Conservation (phyloP, 2,329 filamentous ascomycete species). For the Tolypocladium amazonense region DNA sequence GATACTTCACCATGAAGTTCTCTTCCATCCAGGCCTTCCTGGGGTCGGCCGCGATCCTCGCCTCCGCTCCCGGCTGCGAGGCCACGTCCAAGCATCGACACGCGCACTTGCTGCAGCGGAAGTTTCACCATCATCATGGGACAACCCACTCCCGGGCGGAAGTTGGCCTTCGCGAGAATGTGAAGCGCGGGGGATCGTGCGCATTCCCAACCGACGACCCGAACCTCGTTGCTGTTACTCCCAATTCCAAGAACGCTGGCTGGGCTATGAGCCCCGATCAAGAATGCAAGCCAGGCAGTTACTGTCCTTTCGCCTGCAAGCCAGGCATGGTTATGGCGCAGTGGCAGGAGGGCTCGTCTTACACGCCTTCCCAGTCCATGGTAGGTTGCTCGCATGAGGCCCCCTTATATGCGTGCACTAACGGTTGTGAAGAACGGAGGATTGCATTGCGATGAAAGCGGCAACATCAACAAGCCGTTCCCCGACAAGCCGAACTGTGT, state of each 20-base stretch:
- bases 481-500: conserved; percentile 57
- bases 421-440: conserved; percentile 52
- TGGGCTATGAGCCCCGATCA: conserved; percentile 75
- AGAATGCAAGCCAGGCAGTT: conserved; percentile 53
- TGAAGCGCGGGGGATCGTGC: conserved; percentile 48
- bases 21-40: conserved; percentile 37
- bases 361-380: conserved; percentile 61
- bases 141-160: conserved; percentile 9
- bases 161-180: conserved; percentile 31
- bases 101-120: conserved; percentile 26
- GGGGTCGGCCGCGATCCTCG: conserved; percentile 35
- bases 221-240: conserved; percentile 59
- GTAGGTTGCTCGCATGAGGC: conserved; percentile 32
- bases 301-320: conserved; percentile 70
- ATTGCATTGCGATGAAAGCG: conserved; percentile 57
- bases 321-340: conserved; percentile 68
- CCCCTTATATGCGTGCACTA: not conserved
- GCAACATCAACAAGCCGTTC: conserved; percentile 60
- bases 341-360: conserved; percentile 63
- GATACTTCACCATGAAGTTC: conserved; percentile 39
- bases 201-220: conserved; percentile 51
- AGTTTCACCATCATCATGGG: conserved; percentile 19
- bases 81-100: conserved; percentile 20
- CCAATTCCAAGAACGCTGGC: conserved; percentile 53
- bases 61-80: conserved; percentile 29